Evolutionary conservation across 805 yeast genomes (phyloP).

Genomic region (Saturnispora silvae): DNA sequence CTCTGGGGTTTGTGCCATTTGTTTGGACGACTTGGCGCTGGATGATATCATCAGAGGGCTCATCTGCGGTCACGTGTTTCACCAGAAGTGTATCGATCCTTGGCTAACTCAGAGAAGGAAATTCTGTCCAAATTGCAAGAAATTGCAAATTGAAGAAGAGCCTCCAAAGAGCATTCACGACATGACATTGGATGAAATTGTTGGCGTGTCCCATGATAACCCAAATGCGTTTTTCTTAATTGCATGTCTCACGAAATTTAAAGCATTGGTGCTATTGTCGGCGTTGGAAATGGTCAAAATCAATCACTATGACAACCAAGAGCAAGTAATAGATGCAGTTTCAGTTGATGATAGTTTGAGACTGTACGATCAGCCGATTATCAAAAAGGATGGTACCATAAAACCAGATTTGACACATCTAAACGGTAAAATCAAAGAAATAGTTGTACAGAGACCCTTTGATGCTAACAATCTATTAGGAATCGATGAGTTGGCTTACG

Average conservation of each 20-base stretch:
- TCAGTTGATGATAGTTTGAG: conserved; percentile 2
- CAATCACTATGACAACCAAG: conserved; percentile 6
- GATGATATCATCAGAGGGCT: conserved; percentile 61
- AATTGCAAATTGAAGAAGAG: conserved; percentile 30
- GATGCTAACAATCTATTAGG: conserved; percentile 31
- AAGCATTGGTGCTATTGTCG: conserved; percentile 14
- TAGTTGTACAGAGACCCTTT: conserved; percentile 25
- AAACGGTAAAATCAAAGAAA: conserved; percentile 17
- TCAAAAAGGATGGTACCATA: conserved; percentile 13
- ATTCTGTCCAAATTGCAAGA: conserved; percentile 76
- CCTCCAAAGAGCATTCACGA: conserved; percentile 6
- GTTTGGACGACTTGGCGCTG: conserved; percentile 55
- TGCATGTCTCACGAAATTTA: conserved; percentile 8
- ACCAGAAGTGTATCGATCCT: conserved; percentile 67
- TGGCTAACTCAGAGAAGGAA: conserved; percentile 71
- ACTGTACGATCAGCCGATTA: conserved; percentile 7
- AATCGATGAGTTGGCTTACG: conserved; percentile 36
- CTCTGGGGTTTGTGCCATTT: conserved; percentile 69
- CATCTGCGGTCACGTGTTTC: conserved; percentile 78
- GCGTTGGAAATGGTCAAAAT: conserved; percentile 10
- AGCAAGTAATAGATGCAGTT: neutral
- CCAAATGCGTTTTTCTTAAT: conserved; percentile 9
- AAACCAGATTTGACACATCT: conserved; percentile 18
- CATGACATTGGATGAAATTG: conserved; percentile 13
- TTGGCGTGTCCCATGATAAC: conserved; percentile 7